Evolutionary conservation across 441 rosid genomes (phyloP).

Genomic region (Gossypium laxum): DNA sequence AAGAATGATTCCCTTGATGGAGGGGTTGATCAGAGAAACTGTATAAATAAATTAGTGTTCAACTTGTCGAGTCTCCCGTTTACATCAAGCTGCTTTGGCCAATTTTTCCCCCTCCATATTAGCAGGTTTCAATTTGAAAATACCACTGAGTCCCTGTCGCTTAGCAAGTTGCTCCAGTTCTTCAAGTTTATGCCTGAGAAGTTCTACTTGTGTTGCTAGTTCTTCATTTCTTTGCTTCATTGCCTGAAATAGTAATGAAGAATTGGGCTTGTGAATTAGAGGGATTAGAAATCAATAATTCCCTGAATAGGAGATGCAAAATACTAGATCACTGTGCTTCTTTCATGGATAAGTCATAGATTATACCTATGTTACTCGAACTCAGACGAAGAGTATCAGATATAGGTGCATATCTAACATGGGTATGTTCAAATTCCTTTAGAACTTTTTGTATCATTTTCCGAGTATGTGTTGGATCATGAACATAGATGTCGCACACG

Average conservation of each 20-base stretch:
- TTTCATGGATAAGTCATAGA: background rate
- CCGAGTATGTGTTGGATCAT: background rate
- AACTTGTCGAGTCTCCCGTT: conserved; percentile 1
- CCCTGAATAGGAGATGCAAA: background rate
- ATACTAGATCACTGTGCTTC: background rate
- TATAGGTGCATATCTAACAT: background rate
- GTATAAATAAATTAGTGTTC: background rate
- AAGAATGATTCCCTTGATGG: conserved; percentile 10
- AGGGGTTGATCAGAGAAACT: background rate
- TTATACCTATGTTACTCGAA: background rate
- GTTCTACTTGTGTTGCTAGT: conserved; percentile 42
- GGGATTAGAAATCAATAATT: background rate
- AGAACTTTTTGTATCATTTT: background rate
- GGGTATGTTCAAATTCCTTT: background rate
- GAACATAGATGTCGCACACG: background rate
- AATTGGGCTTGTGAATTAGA: background rate
- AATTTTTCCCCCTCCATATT: conserved; percentile 19
- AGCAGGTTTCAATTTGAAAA: conserved; percentile 37
- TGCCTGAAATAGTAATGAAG: conserved; percentile 30
- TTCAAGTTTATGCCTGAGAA: conserved; percentile 42
- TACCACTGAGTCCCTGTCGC: conserved; percentile 51
- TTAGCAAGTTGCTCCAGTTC: conserved; percentile 70
- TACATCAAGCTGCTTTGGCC: conserved; percentile 25
- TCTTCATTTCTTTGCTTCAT: conserved; percentile 50
- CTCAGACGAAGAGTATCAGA: background rate